phyloP scores from a whole-genome alignment of 805 yeast genomes.

The Metschnikowia similis region DNA sequence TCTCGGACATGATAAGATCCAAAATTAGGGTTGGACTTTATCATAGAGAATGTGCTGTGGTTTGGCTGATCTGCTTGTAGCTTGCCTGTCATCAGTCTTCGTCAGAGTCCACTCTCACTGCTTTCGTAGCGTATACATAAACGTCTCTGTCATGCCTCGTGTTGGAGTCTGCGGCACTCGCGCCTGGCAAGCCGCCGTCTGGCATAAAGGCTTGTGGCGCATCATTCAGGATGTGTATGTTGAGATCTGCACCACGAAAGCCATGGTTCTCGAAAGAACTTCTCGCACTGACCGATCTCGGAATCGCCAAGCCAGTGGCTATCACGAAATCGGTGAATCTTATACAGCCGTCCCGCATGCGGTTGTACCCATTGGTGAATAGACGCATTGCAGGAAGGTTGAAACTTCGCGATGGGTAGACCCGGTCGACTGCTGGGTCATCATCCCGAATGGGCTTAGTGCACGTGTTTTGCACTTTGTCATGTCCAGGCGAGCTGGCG shows the following conservation, averaged over 20 bases:
- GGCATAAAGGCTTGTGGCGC: not conserved
- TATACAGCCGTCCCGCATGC: conserved; percentile 32
- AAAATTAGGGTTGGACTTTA: not conserved
- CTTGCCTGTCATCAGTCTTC: not conserved
- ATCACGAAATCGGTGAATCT: conserved; percentile 50
- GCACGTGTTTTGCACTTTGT: not conserved
- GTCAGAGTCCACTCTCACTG: not conserved
- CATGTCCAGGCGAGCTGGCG: not conserved
- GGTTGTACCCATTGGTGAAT: conserved; percentile 2
- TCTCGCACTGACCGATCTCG: conserved; percentile 42
- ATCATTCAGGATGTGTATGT: not conserved
- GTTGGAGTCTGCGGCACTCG: not conserved
- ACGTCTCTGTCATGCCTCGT: conserved; percentile 1
- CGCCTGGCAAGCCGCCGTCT: not conserved
- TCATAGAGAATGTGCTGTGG: too few species aligned
- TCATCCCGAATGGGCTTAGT: not conserved
- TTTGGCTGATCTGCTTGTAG: too few species aligned
- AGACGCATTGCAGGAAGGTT: not conserved
- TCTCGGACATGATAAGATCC: conserved; percentile 54
- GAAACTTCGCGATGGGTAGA: not conserved
- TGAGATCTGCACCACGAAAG: not conserved
- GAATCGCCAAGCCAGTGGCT: conserved; percentile 55
- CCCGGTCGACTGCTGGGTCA: too few species aligned
- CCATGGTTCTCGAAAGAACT: conserved; percentile 7
- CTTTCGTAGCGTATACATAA: conserved; percentile 2